phyloP scores from a whole-genome alignment of 768 basidiomycete species.

The Dendrothele bispora region DNA sequence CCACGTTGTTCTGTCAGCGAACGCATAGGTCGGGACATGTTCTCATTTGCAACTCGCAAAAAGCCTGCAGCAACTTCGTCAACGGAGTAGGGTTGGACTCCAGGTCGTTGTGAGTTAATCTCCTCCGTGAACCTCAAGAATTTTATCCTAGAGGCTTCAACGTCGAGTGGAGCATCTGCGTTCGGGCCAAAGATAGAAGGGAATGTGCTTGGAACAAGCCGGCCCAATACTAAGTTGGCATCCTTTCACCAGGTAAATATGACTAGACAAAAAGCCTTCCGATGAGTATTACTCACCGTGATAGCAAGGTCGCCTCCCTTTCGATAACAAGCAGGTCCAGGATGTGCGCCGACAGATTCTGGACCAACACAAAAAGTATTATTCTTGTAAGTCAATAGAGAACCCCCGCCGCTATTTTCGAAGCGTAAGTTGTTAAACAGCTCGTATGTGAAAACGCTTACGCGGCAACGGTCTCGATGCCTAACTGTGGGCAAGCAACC shows the following conservation, averaged over 20 bases:
- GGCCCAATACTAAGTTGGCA: conserved; percentile 8
- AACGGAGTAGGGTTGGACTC: conserved; percentile 52
- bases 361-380: conserved; percentile 14
- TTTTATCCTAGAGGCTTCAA: conserved; percentile 20
- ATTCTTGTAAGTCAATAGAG: not conserved
- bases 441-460: no score
- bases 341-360: conserved; percentile 12
- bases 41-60: conserved; percentile 73
- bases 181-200: conserved; percentile 48
- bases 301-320: conserved; percentile 62
- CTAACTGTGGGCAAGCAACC: conserved; percentile 39
- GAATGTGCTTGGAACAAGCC: conserved; percentile 10
- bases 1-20: conserved; percentile 65
- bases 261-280: not conserved
- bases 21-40: conserved; percentile 70
- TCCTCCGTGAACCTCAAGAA: not conserved
- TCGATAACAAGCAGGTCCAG: conserved; percentile 13
- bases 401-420: conserved; percentile 19
- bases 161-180: conserved; percentile 39
- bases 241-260: not conserved
- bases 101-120: conserved; percentile 14
- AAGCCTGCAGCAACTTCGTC: conserved; percentile 49
- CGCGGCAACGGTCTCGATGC: conserved; percentile 44
- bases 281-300: conserved; percentile 47
- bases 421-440: no score